Percentiles rank a stretch among this genome's conserved stretches.
Conservation (phyloP, 106 monocot species). For the Cymbidium sinense region DNA sequence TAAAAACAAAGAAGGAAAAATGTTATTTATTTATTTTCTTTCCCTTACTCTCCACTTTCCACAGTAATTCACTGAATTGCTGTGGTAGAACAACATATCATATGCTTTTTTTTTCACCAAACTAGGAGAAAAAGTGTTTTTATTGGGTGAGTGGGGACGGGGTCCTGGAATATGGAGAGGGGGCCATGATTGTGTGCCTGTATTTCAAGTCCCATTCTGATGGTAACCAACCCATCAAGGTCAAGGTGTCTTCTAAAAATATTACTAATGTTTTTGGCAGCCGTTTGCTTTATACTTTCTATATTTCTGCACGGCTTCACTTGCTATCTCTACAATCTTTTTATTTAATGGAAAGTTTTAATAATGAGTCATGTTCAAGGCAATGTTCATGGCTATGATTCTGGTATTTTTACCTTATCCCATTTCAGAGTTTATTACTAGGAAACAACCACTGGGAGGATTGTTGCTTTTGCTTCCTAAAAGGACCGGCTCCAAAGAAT, state of each 20-base stretch:
- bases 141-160: background rate
- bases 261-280: background rate
- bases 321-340: background rate
- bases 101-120: background rate
- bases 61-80: background rate
- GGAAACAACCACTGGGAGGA: slow-evolving; percentile 70
- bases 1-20: background rate
- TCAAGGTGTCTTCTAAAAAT: background rate
- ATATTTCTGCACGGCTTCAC: background rate
- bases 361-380: background rate
- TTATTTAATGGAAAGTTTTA: background rate
- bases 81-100: background rate
- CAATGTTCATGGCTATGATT: background rate
- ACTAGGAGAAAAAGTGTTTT: background rate
- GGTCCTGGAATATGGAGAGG: background rate
- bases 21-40: too few species aligned
- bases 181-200: background rate
- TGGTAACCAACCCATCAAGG: background rate
- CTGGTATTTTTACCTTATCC: slow-evolving; percentile 4
- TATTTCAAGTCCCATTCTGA: background rate
- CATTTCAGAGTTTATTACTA: slow-evolving; percentile 64
- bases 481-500: slow-evolving; percentile 26
- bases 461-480: slow-evolving; percentile 87
- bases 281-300: background rate
- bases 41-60: background rate